phyloP scores from a whole-genome alignment of 1,284 basidiomycete genomes.

The Leccinum huronense region DNA sequence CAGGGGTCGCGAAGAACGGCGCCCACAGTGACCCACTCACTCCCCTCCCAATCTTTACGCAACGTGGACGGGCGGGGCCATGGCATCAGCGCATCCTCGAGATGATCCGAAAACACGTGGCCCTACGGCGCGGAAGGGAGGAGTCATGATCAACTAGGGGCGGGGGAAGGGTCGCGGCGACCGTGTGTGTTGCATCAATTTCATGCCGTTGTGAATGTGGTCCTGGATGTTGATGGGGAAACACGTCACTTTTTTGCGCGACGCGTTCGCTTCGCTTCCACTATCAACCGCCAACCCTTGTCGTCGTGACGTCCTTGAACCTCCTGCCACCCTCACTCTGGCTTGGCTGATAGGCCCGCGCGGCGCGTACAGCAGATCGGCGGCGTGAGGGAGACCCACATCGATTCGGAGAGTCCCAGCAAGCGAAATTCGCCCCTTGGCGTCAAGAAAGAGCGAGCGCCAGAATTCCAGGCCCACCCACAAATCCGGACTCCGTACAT shows the following conservation, averaged over 20 bases:
- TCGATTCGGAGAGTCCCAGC: not conserved
- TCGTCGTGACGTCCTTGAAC: not conserved
- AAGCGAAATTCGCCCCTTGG: not conserved
- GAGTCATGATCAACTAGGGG: not conserved
- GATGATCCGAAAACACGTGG: not conserved
- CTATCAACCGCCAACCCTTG: not conserved
- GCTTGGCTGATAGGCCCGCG: not conserved
- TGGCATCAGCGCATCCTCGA: not conserved
- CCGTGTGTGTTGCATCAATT: not conserved
- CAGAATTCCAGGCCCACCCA: not conserved
- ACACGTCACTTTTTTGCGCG: not conserved
- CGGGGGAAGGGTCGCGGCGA: not conserved
- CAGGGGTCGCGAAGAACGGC: not conserved
- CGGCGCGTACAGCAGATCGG: not conserved
- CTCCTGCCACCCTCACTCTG: not conserved
- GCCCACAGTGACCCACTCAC: not conserved
- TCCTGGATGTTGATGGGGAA: not conserved
- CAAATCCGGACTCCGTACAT: not conserved
- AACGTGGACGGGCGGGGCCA: not conserved
- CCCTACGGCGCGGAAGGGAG: not conserved
- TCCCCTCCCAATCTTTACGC: not conserved
- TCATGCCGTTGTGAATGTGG: not conserved
- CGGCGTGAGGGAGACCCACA: not conserved
- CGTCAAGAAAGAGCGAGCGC: not conserved
- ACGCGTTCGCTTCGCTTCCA: not conserved